Evolutionary conservation across 148 eudicot species (phyloP).

Genomic region (Heliamphora exappendiculata): DNA sequence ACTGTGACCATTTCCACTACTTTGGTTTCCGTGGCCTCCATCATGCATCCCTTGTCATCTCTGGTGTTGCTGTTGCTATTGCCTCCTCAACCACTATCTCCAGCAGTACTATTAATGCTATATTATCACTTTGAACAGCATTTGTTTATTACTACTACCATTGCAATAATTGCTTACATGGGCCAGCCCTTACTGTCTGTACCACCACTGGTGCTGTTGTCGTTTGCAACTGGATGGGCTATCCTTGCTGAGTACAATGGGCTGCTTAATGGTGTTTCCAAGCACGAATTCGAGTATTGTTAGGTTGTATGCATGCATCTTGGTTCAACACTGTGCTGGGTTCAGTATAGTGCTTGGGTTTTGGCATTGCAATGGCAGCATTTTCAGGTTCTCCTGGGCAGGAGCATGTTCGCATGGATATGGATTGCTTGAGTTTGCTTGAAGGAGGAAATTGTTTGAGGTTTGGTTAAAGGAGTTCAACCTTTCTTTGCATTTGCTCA

Average conservation of each 20-base stretch:
- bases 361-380: background rate
- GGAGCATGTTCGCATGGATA: background rate
- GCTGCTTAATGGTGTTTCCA: background rate
- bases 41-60: background rate
- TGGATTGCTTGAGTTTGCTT: background rate
- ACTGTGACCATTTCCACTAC: background rate
- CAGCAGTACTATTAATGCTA: background rate
- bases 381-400: background rate
- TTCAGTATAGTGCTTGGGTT: background rate
- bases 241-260: too few relatives aligned
- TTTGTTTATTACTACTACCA: background rate
- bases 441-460: background rate
- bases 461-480: background rate
- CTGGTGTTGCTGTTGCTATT: background rate
- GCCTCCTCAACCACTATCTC: constrained; percentile 2
- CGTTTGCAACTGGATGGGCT: background rate
- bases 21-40: background rate
- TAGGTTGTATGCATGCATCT: background rate
- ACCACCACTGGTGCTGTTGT: background rate
- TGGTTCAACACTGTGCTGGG: background rate
- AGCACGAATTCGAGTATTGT: background rate
- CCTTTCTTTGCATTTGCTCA: background rate
- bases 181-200: background rate
- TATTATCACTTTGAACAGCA: background rate
- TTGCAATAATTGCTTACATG: background rate